Base-by-base conservation (phyloP, 257 asterid species). In the Thymus mandschuricus region DNA sequence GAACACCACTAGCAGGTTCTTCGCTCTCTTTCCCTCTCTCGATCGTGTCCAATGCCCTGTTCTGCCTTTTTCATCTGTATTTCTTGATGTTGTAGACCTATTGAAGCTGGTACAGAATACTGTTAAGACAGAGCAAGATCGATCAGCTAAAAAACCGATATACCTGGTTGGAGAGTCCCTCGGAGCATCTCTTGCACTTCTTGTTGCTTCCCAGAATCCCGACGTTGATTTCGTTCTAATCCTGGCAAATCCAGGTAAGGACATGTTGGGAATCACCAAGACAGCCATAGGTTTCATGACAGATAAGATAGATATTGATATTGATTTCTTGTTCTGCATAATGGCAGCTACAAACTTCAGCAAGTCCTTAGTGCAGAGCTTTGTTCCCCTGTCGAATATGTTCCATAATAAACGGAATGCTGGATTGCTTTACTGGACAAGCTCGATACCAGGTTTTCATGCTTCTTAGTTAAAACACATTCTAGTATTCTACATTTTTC, bases 141-240 rank as follows among this genome's bases (percentile, higher is more conserved):
- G 67, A 70, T 70, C 81, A 63, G 81, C 76, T 35, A 59, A 69
- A 10, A 63, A 78, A 29, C 88, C 90, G 49, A 74, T 87, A 52
- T 87, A 87, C 74, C 74, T 87, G 33, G 82, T 85, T 72, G 93
- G 90, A 64, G 87, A 87, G 68, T 83, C 88, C 46, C 52, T 73
- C 45, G 93, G 93, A 29, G 90, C 83, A 74, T 81, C 88, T 72
- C 84, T 85, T 69, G 88, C 93, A 28, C 78, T 81, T 50, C 78
- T 84, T 46, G 78, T 87, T 70, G 93, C 90, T 72, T 83, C 90
- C 13, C 71, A 80, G 11, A 85, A 76, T 59, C 88, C 87, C 7
- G 70, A 81, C 33, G 77, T 87, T 51, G 81, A 85, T 68, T 88
- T 87, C 57, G 55, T 78, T 29, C 73, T 87, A 11, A 67, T 87